Evolutionary conservation across 169 alveolate genomes (phyloP).

Genomic region (Plasmodium inui): DNA sequence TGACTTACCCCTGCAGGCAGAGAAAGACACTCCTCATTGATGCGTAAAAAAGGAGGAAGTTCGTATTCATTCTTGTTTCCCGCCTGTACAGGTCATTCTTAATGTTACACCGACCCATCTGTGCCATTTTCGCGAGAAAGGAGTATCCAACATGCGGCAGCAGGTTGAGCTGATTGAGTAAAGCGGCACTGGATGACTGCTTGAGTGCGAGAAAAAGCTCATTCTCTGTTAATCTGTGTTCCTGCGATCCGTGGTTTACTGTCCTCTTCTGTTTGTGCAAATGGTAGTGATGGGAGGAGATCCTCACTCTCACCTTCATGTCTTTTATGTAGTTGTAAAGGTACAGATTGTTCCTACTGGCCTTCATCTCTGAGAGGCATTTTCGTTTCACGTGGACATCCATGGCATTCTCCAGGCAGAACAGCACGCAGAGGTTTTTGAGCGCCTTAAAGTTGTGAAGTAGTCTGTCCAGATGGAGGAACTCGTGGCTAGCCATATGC

Average conservation of each 20-base stretch:
- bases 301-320: slow-evolving; percentile 1
- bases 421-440: slow-evolving; percentile 14
- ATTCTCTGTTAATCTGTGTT: slow-evolving; percentile 3
- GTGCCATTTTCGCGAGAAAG: slow-evolving; percentile 7
- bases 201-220: not conserved
- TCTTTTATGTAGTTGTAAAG: slow-evolving; percentile 36
- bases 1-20: slow-evolving; percentile 11
- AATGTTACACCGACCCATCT: not conserved
- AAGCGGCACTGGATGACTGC: not conserved
- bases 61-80: not conserved
- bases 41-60: slow-evolving; percentile 7
- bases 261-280: slow-evolving; percentile 12
- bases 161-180: not conserved
- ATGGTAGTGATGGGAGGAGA: slow-evolving; percentile 12
- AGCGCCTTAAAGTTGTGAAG: slow-evolving; percentile 12
- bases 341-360: slow-evolving; percentile 12
- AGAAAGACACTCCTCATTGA: not conserved
- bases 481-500: not conserved
- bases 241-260: not conserved
- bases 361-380: slow-evolving; percentile 8
- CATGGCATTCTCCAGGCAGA: slow-evolving; percentile 17
- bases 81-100: not conserved
- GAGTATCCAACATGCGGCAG: not conserved
- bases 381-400: slow-evolving; percentile 4
- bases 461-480: not conserved